Conservation (phyloP, 176 grass and related monocot genomes). For the Paspalum notatum region DNA sequence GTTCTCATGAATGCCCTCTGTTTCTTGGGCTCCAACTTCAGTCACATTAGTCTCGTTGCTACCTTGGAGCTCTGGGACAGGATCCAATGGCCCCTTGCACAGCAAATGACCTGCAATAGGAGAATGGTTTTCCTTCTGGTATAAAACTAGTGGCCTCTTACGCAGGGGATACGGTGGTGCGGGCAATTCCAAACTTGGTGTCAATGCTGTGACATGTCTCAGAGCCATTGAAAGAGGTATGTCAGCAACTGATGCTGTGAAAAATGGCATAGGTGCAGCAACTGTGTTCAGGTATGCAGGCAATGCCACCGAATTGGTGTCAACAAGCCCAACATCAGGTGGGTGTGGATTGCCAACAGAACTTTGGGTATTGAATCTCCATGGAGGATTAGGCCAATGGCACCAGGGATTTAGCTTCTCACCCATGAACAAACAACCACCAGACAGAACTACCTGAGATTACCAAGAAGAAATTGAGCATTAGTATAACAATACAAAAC, state of each 20-base stretch:
- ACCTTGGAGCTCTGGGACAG: constrained; percentile 61
- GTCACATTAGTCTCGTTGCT: constrained; percentile 73
- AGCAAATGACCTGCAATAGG: constrained; percentile 23
- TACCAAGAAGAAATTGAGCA: neutral
- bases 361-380: constrained; percentile 49
- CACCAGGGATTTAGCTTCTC: constrained; percentile 62
- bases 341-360: constrained; percentile 45
- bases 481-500: neutral
- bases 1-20: constrained; percentile 79
- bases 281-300: constrained; percentile 46
- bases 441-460: constrained; percentile 61
- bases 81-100: constrained; percentile 35
- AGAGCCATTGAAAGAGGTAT: constrained; percentile 19
- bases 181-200: constrained; percentile 15
- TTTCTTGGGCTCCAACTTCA: constrained; percentile 50
- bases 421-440: constrained; percentile 51
- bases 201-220: constrained; percentile 31
- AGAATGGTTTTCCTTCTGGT: constrained; percentile 40
- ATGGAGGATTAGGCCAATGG: constrained; percentile 50
- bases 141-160: constrained; percentile 51
- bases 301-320: constrained; percentile 46
- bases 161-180: constrained; percentile 10
- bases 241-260: constrained; percentile 30
- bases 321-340: constrained; percentile 37
- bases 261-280: constrained; percentile 37